These are phyloP conservation scores for Hamigera avellanea DNA, from an alignment of 495 filamentous ascomycete species.

Conservation along the genomic window DNA sequence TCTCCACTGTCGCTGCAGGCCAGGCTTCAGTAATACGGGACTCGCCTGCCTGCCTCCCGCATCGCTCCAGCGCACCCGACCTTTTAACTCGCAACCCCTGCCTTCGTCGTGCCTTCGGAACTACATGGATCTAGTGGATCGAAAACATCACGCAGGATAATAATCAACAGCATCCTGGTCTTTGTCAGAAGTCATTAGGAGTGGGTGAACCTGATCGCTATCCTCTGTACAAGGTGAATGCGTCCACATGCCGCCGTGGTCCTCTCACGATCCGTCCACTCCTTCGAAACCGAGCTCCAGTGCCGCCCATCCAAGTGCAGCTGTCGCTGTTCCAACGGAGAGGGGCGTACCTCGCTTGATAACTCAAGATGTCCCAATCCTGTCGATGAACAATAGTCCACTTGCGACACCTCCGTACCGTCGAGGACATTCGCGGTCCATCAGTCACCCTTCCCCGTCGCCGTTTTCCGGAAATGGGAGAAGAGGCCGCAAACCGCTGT, in stretches of 20 bases:
- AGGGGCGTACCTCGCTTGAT: constrained; percentile 9
- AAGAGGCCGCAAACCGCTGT: constrained; percentile 29
- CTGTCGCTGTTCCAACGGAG: constrained; percentile 12
- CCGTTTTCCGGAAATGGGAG: constrained; percentile 43
- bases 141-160: too few species aligned
- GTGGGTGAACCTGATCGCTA: too few species aligned
- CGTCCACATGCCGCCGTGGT: constrained; percentile 23
- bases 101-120: too few species aligned
- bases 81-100: too few species aligned
- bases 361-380: constrained; percentile 22
- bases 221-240: not conserved
- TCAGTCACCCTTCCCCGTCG: constrained; percentile 66
- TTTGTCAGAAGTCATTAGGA: too few species aligned
- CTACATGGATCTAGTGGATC: too few species aligned
- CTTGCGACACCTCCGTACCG: constrained; percentile 13
- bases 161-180: too few species aligned
- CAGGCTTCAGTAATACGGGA: too few species aligned
- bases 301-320: constrained; percentile 1
- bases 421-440: constrained; percentile 51
- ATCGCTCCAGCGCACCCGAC: too few species aligned
- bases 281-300: constrained; percentile 16
- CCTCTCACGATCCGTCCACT: constrained; percentile 23
- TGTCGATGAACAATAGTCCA: constrained; percentile 10
- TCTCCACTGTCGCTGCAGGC: too few species aligned
- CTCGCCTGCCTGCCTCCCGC: too few species aligned